Evolutionary conservation across 2,329 filamentous ascomycete genomes (phyloP).

Genomic region (Thielaviopsis musarum): DNA sequence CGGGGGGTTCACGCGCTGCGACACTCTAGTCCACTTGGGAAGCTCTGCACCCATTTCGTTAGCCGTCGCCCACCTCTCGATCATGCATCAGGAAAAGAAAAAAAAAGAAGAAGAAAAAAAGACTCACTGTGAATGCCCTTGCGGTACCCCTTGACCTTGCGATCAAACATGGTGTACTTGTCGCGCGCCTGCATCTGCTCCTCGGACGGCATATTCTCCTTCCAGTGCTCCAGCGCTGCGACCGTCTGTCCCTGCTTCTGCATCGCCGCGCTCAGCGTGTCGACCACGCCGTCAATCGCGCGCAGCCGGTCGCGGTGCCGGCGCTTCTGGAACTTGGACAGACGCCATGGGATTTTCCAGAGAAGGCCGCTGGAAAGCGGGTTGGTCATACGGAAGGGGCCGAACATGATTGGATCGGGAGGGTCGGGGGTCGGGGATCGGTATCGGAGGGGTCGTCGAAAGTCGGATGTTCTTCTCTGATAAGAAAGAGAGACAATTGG

Average conservation of each 20-base stretch:
- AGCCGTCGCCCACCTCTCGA: not conserved
- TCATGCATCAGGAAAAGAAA: not conserved
- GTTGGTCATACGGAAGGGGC: slow-evolving; percentile 63
- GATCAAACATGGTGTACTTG: slow-evolving; percentile 96
- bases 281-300: slow-evolving; percentile 74
- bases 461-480: not conserved
- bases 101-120: not conserved
- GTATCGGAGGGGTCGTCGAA: not conserved
- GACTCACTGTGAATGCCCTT: slow-evolving; percentile 93
- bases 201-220: slow-evolving; percentile 88
- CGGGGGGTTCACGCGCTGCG: slow-evolving; percentile 82
- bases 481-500: too few species aligned
- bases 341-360: slow-evolving; percentile 95
- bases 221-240: slow-evolving; percentile 78
- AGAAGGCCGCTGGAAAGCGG: slow-evolving; percentile 65
- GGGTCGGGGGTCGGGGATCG: not conserved
- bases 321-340: slow-evolving; percentile 80
- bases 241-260: slow-evolving; percentile 53
- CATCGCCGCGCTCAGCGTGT: slow-evolving; percentile 64
- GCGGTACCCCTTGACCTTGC: slow-evolving; percentile 86
- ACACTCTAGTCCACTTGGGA: slow-evolving; percentile 89
- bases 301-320: slow-evolving; percentile 71
- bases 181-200: slow-evolving; percentile 89
- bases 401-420: slow-evolving; percentile 47
- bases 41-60: slow-evolving; percentile 37